These are phyloP conservation scores for Vigna radiata DNA, from an alignment of 306 rosid species.

Conservation along the genomic window DNA sequence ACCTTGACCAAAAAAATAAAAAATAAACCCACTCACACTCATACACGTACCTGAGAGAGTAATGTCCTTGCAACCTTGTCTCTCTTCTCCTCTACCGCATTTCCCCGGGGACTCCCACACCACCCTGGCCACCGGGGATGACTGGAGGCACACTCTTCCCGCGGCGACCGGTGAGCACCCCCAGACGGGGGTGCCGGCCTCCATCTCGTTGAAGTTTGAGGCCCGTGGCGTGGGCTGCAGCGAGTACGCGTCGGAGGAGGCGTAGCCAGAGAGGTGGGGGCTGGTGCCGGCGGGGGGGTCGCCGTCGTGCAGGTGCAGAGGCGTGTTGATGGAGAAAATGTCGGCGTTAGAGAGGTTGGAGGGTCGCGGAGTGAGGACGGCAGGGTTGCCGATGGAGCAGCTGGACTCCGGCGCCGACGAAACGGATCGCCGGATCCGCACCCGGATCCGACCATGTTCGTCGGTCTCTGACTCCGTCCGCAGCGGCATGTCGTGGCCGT, in stretches of 20 bases:
- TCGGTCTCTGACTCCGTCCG: conserved; percentile 78
- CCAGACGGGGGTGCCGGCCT: conserved; percentile 41
- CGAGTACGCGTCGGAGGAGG: conserved; percentile 41
- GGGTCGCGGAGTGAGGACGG: conserved; percentile 64
- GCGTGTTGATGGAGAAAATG: conserved; percentile 65
- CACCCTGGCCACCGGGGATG: conserved; percentile 9
- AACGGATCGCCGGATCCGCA: conserved; percentile 52
- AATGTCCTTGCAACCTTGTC: conserved; percentile 51
- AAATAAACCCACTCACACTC: neutral
- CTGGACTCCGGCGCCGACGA: conserved; percentile 55
- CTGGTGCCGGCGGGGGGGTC: conserved; percentile 13
- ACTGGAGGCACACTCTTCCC: conserved; percentile 1
- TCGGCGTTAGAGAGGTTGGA: conserved; percentile 83
- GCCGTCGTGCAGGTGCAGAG: conserved; percentile 23
- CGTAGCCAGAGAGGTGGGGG: conserved; percentile 39
- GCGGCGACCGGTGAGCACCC: conserved; percentile 40
- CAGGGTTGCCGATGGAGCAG: conserved; percentile 24
- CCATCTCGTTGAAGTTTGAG: conserved; percentile 58
- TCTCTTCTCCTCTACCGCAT: conserved; percentile 37
- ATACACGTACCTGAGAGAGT: conserved; percentile 42
- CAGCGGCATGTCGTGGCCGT: conserved; percentile 63
- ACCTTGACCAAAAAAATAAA: neutral
- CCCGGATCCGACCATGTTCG: conserved; percentile 56
- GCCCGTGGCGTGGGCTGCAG: conserved; percentile 76
- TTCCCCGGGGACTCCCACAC: conserved; percentile 45